Conservation (phyloP, 768 basidiomycete genomes). For the Podaxis sp. region DNA sequence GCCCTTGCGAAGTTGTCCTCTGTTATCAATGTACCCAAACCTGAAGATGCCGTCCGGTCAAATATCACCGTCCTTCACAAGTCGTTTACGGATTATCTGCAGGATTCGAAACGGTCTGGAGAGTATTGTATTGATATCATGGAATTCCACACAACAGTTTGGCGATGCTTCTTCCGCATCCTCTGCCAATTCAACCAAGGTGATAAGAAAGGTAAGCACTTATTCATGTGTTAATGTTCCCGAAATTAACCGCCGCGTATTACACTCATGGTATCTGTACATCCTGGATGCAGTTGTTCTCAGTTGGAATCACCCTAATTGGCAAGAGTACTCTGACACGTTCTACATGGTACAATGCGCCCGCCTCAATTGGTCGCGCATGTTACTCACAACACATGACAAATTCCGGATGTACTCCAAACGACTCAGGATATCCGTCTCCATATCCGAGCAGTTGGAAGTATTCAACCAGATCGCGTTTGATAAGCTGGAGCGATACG, state of each 20-base stretch:
- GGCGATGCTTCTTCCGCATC: neutral
- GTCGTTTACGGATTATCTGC: slow-evolving; percentile 20
- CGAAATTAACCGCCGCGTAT: too few relatives aligned
- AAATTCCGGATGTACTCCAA: slow-evolving; percentile 1
- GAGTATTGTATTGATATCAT: slow-evolving; percentile 11
- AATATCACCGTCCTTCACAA: slow-evolving; percentile 13
- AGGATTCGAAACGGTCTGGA: slow-evolving; percentile 14
- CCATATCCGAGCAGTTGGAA: neutral
- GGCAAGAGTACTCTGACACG: neutral
- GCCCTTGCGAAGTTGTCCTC: neutral
- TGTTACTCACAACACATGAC: neutral
- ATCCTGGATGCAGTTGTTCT: neutral
- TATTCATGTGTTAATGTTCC: neutral
- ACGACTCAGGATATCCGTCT: neutral
- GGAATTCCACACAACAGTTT: neutral
- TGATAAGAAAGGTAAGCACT: too few relatives aligned
- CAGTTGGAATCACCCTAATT: neutral
- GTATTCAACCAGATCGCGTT: neutral
- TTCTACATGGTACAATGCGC: neutral
- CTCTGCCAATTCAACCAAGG: neutral
- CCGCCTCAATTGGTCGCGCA: neutral
- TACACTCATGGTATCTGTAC: too few relatives aligned
- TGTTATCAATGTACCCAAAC: neutral
- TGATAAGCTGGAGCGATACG: neutral
- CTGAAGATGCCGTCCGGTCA: neutral